Evolutionary conservation across 1,284 basidiomycete genomes (phyloP), one percentile per base, ranked within the genome.

Genomic region (Stygiomarasmius scandens): DNA sequence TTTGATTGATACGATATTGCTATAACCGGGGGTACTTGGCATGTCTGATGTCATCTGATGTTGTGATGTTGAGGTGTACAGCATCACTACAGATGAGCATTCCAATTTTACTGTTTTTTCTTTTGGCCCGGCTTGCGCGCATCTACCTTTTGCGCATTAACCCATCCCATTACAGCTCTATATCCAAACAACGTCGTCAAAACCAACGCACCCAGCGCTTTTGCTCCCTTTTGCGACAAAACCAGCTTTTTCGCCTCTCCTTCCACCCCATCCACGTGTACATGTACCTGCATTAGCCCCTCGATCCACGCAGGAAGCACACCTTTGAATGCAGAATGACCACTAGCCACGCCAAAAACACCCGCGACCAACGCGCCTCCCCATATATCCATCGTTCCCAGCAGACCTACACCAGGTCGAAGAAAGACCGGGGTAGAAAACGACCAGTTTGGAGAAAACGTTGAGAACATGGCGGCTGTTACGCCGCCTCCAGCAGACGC

Each of bases 401-500:
- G 69, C 54, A 74, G 53, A 41, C 73, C 71, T 6, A 70, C 74
- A 8, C 71, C 74, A 11, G 67, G 65, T 29, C 72, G 70, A 2
- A 81, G 68, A 16, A 78, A 64, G 0, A 74, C 74, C 1, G 79
- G 78, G 0, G 75, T 78, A 49, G 32, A 29, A n/a, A 80, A 69
- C 3, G 68, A 62, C 79, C 80, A 81, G 43, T 71, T 64, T 0
- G 71, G 59, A 0, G 71, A 71, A 75, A 74, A 78, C 1, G 74
- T 67, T 2, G 66, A 67, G 20, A 81, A 62, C 0, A 78, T 78
- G n/a, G 71, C 71, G n/a, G 75, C 77, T 19, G 71, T 60, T 4
- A 78, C 63, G 0, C 77, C 76, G 2, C 80, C 80, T 2, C 75
- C 77, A 2, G 75, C 63, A 4, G 77, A 77, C 0, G 75, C 76